Evolutionary conservation across 345 rosid genomes (phyloP).

Genomic region (Brassica rapa): DNA sequence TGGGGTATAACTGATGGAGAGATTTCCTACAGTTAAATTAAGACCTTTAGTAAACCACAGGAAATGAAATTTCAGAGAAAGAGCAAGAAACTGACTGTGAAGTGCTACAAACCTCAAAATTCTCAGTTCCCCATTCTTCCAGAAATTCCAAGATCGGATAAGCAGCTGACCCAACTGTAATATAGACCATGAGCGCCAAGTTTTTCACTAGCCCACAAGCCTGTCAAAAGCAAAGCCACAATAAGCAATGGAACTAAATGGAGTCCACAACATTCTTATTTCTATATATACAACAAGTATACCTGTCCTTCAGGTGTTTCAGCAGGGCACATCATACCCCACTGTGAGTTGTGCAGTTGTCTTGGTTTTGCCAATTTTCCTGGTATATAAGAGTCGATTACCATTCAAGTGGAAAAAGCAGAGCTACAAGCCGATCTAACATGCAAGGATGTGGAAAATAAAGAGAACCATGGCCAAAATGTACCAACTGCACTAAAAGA

Average conservation of each 20-base stretch:
- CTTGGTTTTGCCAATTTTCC: conserved; percentile 99
- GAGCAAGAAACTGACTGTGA: conserved; percentile 4
- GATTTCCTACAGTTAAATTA: conserved; percentile 66
- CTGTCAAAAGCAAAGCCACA: conserved; percentile 40
- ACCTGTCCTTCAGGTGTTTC: conserved; percentile 99
- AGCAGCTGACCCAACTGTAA: conserved; percentile 96
- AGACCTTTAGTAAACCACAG: conserved; percentile 22
- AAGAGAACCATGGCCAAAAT: not conserved
- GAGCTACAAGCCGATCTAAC: not conserved
- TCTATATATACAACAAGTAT: conserved; percentile 30
- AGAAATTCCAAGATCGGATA: conserved; percentile 92
- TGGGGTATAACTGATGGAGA: conserved; percentile 97
- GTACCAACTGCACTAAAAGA: conserved; percentile 8
- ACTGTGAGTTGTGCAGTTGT: conserved; percentile 97
- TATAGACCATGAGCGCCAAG: conserved; percentile 96
- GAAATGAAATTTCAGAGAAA: conserved; percentile 6
- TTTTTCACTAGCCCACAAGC: conserved; percentile 98
- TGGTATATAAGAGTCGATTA: conserved; percentile 40
- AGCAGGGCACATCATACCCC: conserved; percentile 99
- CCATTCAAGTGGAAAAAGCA: conserved; percentile 8
- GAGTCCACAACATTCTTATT: conserved; percentile 6
- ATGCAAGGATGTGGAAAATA: conserved; percentile 5
- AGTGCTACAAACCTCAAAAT: conserved; percentile 72
- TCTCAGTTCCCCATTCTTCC: conserved; percentile 99
- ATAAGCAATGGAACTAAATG: conserved; percentile 8